Conservation (phyloP, 352 stramenopile genomes). For the Pythium phragmiticola region DNA sequence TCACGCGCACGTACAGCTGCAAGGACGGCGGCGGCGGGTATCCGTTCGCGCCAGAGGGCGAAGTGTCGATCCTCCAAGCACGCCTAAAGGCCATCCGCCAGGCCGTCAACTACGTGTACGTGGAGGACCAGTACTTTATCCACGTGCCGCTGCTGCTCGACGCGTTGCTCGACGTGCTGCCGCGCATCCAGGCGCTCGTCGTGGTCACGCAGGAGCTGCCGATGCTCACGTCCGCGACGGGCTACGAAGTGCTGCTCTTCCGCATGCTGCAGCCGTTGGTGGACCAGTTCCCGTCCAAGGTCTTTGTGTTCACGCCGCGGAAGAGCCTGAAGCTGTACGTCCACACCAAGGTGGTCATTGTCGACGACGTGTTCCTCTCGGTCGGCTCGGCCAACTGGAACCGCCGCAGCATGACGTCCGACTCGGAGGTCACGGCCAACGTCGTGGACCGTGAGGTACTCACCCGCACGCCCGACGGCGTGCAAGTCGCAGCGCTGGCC, state of each 20-base stretch:
- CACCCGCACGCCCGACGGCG: constrained; percentile 5
- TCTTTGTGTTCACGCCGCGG: constrained; percentile 26
- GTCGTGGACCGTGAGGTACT: constrained; percentile 11
- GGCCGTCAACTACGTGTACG: constrained; percentile 42
- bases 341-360: constrained; percentile 24
- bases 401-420: constrained; percentile 38
- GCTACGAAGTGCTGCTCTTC: constrained; percentile 37
- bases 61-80: constrained; percentile 34
- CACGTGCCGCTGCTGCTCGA: constrained; percentile 32
- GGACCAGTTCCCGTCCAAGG: constrained; percentile 24
- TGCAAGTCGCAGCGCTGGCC: constrained; percentile 17
- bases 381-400: constrained; percentile 40
- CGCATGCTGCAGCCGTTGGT: constrained; percentile 31
- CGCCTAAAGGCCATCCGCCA: constrained; percentile 37
- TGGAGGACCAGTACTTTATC: constrained; percentile 55
- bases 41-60: constrained; percentile 33
- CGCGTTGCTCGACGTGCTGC: constrained; percentile 31
- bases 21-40: constrained; percentile 30
- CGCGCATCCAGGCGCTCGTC: constrained; percentile 25
- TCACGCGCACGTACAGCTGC: constrained; percentile 44
- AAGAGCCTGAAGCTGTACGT: constrained; percentile 22
- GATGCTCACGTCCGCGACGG: constrained; percentile 17
- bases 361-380: constrained; percentile 34
- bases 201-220: constrained; percentile 26
- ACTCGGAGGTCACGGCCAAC: constrained; percentile 31